Evolutionary conservation across 2,329 filamentous ascomycete species (phyloP).

Genomic region (Colletotrichum coccodes): DNA sequence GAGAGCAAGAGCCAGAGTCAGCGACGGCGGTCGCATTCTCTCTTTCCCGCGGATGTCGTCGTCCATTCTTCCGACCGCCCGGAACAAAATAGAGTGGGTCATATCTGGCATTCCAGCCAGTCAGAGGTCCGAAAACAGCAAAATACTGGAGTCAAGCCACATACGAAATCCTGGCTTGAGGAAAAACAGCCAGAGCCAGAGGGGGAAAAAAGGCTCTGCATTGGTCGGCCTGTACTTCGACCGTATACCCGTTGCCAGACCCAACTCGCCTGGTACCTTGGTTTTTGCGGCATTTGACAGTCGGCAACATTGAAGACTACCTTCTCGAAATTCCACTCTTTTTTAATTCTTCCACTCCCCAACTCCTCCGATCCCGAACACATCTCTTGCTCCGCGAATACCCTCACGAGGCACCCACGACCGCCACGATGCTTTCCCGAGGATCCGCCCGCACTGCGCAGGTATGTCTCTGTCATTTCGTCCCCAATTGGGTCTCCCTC

Average conservation of each 20-base stretch:
- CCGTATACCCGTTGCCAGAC: slow-evolving; percentile 10
- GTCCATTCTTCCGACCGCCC: slow-evolving; percentile 23
- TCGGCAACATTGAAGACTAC: slow-evolving; percentile 3
- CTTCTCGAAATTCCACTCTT: slow-evolving; percentile 26
- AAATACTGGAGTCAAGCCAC: slow-evolving; percentile 7
- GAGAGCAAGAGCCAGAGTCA: neutral
- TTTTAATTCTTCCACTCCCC: slow-evolving; percentile 18
- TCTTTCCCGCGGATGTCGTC: slow-evolving; percentile 28
- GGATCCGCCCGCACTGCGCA: slow-evolving; percentile 66
- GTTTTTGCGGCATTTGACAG: slow-evolving; percentile 29
- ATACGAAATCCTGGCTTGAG: slow-evolving; percentile 7
- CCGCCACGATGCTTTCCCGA: slow-evolving; percentile 66
- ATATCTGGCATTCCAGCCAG: neutral
- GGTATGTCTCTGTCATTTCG: slow-evolving; percentile 54
- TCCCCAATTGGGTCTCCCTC: slow-evolving; percentile 1
- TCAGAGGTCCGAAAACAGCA: neutral
- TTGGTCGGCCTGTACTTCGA: neutral
- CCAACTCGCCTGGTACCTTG: slow-evolving; percentile 2
- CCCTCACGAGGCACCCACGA: slow-evolving; percentile 28
- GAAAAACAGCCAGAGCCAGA: neutral
- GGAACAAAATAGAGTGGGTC: slow-evolving; percentile 2
- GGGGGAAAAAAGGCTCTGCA: neutral
- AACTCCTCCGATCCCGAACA: slow-evolving; percentile 18
- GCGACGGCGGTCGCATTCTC: slow-evolving; percentile 4
- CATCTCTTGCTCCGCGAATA: slow-evolving; percentile 24